Evolutionary conservation across 2,329 filamentous ascomycete genomes (phyloP).

Genomic region (Colletotrichum musicola): DNA sequence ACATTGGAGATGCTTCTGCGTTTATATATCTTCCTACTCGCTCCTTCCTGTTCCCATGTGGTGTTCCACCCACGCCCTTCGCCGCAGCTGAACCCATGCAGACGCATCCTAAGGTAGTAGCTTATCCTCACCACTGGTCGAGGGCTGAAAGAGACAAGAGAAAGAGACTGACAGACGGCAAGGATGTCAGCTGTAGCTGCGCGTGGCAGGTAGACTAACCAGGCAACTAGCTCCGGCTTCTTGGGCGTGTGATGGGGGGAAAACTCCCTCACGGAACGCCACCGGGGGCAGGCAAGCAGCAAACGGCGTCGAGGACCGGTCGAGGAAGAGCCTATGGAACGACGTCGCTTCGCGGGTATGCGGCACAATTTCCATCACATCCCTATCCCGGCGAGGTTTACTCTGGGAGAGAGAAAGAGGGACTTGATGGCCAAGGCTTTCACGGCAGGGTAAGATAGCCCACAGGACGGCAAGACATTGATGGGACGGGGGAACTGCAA

Average conservation of each 20-base stretch:
- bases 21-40: constrained; percentile 19
- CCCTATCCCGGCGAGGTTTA: background rate
- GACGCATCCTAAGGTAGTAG: background rate
- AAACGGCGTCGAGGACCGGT: background rate
- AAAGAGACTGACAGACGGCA: background rate
- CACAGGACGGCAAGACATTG: background rate
- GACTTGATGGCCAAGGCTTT: background rate
- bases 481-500: background rate
- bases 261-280: constrained; percentile 20
- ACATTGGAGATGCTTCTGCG: no score
- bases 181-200: constrained; percentile 19
- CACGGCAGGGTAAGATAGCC: background rate
- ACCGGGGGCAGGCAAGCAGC: background rate
- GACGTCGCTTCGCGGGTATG: background rate
- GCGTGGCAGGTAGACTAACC: background rate
- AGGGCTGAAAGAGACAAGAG: background rate
- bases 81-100: constrained; percentile 2
- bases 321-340: background rate
- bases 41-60: background rate
- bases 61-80: background rate
- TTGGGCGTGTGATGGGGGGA: background rate
- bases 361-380: background rate
- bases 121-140: constrained; percentile 17
- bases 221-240: background rate
- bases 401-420: background rate